A percentile compares a stretch with the other conserved stretches of the same genome.
These are phyloP conservation scores for Neurospora discreta DNA, from an alignment of 495 filamentous ascomycete species.

Conservation along the genomic window DNA sequence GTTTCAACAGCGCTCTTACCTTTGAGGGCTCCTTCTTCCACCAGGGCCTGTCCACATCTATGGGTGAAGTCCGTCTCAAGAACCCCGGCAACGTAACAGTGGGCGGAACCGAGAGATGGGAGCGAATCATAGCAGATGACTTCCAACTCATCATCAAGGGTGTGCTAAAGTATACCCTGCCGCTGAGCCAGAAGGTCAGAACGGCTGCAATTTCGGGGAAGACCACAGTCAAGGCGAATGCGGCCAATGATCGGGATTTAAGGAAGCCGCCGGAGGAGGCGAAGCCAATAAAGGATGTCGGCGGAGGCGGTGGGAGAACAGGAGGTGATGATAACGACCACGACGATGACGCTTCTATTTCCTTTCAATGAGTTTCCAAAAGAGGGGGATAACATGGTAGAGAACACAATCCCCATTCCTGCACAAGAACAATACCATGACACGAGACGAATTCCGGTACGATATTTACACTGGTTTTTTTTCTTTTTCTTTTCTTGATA, in stretches of 20 bases:
- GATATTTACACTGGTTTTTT: not conserved
- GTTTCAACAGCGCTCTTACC: constrained; percentile 73
- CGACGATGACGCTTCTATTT: not conserved
- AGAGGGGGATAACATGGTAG: not conserved
- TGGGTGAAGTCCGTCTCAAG: constrained; percentile 68
- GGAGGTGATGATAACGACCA: not conserved
- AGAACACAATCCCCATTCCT: not conserved
- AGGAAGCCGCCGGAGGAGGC: not conserved
- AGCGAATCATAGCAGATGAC: constrained; percentile 75
- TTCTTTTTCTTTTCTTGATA: not conserved
- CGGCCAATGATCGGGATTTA: constrained; percentile 28
- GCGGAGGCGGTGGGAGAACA: not conserved
- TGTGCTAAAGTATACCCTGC: constrained; percentile 78
- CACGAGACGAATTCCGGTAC: not conserved
- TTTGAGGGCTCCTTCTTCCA: constrained; percentile 85
- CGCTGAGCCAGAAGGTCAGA: constrained; percentile 59
- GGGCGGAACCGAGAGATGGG: constrained; percentile 83
- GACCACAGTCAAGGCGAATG: constrained; percentile 37
- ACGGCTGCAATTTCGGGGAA: constrained; percentile 40
- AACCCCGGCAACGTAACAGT: constrained; percentile 84
- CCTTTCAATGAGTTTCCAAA: not conserved
- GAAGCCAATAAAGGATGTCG: not conserved
- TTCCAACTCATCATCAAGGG: constrained; percentile 89
- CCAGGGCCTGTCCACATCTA: constrained; percentile 49
- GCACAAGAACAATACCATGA: not conserved